phyloP scores from a whole-genome alignment of 768 basidiomycete genomes.

The Coprinopsis sp. region DNA sequence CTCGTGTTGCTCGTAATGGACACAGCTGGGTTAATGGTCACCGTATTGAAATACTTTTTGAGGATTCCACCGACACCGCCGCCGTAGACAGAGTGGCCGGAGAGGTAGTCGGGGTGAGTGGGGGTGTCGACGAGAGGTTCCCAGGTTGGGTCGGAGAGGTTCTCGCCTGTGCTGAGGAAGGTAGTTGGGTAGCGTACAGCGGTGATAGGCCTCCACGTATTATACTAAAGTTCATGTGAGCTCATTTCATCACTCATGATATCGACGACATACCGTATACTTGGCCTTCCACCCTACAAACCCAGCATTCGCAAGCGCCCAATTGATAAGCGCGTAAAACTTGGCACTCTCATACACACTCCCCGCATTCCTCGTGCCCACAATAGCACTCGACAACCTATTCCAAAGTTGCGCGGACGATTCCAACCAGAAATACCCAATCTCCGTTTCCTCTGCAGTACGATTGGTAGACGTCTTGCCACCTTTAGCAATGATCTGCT shows the following conservation, averaged over 20 bases:
- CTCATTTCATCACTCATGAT: background rate
- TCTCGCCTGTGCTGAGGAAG: slow-evolving; percentile 2
- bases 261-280: background rate
- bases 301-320: background rate
- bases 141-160: slow-evolving; percentile 2
- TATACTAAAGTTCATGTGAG: background rate
- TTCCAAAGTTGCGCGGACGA: slow-evolving; percentile 4
- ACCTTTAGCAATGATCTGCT: slow-evolving; percentile 1
- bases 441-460: slow-evolving; percentile 1
- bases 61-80: background rate
- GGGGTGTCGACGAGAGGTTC: slow-evolving; percentile 3
- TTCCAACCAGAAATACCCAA: slow-evolving; percentile 5
- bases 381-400: background rate
- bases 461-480: background rate
- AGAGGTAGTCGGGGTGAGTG: slow-evolving; percentile 5
- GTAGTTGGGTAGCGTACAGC: background rate
- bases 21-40: background rate
- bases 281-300: background rate
- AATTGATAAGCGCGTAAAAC: background rate
- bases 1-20: background rate
- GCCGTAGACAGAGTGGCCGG: slow-evolving; percentile 3
- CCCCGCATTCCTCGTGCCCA: background rate
- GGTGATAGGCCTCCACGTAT: slow-evolving; percentile 8
- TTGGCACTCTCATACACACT: background rate
- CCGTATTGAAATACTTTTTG: background rate